Percentiles rank a stretch among this genome's conserved stretches.
Conservation (phyloP, 257 asterid genomes). For the Solanum sparsipilum region DNA sequence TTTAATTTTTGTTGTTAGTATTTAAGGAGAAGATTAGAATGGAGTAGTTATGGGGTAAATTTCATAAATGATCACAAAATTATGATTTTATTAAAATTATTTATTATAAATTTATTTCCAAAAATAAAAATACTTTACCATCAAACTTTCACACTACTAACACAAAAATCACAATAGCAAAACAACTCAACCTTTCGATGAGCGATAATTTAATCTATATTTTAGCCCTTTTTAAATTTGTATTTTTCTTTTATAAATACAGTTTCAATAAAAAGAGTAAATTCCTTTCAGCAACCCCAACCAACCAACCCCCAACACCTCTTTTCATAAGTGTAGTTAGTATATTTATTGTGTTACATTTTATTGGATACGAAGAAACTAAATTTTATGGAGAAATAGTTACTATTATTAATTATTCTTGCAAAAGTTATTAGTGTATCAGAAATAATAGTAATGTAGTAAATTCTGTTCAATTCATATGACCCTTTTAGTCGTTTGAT, state of each 20-base stretch:
- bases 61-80: background rate
- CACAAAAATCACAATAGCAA: background rate
- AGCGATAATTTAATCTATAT: background rate
- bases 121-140: background rate
- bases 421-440: background rate
- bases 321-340: background rate
- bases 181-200: background rate
- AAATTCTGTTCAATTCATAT: background rate
- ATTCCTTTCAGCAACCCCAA: background rate
- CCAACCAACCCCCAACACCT: background rate
- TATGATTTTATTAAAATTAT: background rate
- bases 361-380: background rate
- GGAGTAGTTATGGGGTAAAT: background rate
- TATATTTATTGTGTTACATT: background rate
- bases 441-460: background rate
- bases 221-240: background rate
- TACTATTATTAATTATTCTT: background rate
- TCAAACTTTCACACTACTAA: background rate
- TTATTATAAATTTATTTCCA: background rate
- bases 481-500: background rate
- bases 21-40: background rate
- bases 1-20: background rate
- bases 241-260: background rate
- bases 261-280: background rate
- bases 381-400: background rate